Percentiles rank a stretch among this genome's conserved stretches.
phyloP scores from a whole-genome alignment of 2,329 filamentous ascomycete species.

The Fusarium vanettenii region DNA sequence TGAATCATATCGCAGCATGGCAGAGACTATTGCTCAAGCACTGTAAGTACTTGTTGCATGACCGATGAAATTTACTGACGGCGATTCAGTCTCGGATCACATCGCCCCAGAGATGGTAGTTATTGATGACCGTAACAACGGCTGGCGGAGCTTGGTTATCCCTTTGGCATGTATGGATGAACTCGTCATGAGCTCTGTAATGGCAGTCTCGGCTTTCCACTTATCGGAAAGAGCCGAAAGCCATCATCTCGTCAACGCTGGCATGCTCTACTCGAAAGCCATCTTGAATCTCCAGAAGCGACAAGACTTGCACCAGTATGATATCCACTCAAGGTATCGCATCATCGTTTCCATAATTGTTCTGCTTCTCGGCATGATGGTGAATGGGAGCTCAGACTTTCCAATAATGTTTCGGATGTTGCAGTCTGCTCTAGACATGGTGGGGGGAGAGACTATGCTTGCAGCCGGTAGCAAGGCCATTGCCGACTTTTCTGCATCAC shows the following conservation, averaged over 20 bases:
- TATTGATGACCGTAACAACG: conserved; percentile 33
- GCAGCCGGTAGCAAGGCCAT: conserved; percentile 16
- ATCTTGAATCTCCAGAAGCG: conserved; percentile 23
- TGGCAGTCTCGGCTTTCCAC: conserved; percentile 43
- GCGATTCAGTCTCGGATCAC: conserved; percentile 31
- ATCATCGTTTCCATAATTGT: conserved; percentile 38
- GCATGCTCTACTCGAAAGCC: conserved; percentile 18
- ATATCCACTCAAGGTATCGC: conserved; percentile 20
- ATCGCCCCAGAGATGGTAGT: conserved; percentile 41
- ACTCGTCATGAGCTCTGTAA: conserved; percentile 41
- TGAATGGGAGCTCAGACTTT: conserved; percentile 41
- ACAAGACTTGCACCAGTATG: conserved; percentile 12
- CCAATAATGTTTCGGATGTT: conserved; percentile 42
- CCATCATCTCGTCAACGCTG: neutral
- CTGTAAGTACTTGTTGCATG: conserved; percentile 12
- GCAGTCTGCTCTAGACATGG: conserved; percentile 34
- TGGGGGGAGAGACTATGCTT: conserved; percentile 29
- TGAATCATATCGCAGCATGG: conserved; percentile 1
- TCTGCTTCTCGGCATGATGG: conserved; percentile 39
- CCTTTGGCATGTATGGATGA: conserved; percentile 34
- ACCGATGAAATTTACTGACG: neutral
- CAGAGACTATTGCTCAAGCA: conserved; percentile 19
- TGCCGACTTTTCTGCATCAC: conserved; percentile 27
- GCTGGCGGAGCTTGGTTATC: conserved; percentile 35
- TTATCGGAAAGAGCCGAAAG: conserved; percentile 3